Evolutionary conservation across 306 rosid genomes (phyloP).

Genomic region (Casuarina cunninghamiana): DNA sequence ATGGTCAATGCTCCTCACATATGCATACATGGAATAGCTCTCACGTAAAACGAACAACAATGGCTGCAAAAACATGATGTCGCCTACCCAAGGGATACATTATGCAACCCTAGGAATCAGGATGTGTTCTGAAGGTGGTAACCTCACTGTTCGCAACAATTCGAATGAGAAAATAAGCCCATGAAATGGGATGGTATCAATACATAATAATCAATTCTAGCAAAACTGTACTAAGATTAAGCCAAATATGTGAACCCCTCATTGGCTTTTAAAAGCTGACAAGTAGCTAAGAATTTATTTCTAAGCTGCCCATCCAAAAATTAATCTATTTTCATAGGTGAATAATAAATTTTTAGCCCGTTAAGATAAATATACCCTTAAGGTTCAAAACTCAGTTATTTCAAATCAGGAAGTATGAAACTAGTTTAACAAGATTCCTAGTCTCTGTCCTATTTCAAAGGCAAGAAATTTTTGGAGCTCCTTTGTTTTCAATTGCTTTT

Average conservation of each 20-base stretch:
- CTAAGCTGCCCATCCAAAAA: background rate
- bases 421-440: background rate
- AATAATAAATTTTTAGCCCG: background rate
- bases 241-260: background rate
- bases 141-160: slow-evolving; percentile 81
- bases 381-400: background rate
- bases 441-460: background rate
- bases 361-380: background rate
- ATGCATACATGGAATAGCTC: background rate
- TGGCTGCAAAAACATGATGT: slow-evolving; percentile 2
- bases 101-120: slow-evolving; percentile 66
- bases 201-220: background rate
- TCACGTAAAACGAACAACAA: background rate
- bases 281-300: background rate
- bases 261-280: background rate
- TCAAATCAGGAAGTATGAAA: background rate
- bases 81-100: slow-evolving; percentile 9
- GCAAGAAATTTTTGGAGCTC: background rate
- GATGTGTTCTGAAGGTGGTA: slow-evolving; percentile 58
- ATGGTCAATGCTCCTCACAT: no score
- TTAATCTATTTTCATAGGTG: background rate
- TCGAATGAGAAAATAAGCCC: slow-evolving; percentile 87
- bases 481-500: background rate
- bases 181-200: slow-evolving; percentile 53
- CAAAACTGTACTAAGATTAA: background rate